Conservation (phyloP, 2,329 filamentous ascomycete species). For the Pseudonectria buxi region DNA sequence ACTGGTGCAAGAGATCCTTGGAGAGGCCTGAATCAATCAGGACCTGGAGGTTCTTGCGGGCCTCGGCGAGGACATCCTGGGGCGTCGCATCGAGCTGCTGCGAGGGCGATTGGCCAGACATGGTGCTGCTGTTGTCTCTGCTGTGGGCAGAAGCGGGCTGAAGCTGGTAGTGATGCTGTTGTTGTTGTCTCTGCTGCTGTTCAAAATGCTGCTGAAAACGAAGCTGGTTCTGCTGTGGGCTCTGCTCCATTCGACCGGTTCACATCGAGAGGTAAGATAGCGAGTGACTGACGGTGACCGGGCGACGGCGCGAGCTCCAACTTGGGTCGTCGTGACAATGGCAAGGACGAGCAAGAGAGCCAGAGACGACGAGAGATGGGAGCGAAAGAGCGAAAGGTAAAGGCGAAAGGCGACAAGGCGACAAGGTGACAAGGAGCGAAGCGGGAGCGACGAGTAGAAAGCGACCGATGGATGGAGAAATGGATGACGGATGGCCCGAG, state of each 20-base stretch:
- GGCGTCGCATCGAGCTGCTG: slow-evolving; percentile 28
- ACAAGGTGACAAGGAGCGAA: slow-evolving; percentile 4
- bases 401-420: slow-evolving; percentile 7
- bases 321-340: too few species aligned
- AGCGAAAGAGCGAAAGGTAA: slow-evolving; percentile 7
- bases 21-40: slow-evolving; percentile 40
- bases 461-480: slow-evolving; percentile 2
- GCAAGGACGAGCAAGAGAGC: too few species aligned
- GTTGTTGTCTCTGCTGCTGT: slow-evolving; percentile 16
- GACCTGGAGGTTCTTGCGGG: slow-evolving; percentile 38
- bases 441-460: slow-evolving; percentile 7
- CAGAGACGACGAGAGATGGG: slow-evolving; percentile 1
- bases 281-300: too few species aligned
- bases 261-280: neutral
- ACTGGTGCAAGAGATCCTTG: slow-evolving; percentile 36
- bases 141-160: slow-evolving; percentile 11
- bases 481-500: too few species aligned
- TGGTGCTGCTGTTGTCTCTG: slow-evolving; percentile 5
- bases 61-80: slow-evolving; percentile 39
- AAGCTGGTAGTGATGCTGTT: slow-evolving; percentile 15
- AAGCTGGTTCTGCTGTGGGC: slow-evolving; percentile 30
- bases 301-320: neutral
- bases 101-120: slow-evolving; percentile 15
- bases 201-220: slow-evolving; percentile 23
- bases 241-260: slow-evolving; percentile 20